A percentile compares a stretch with the other conserved stretches of the same genome.
Evolutionary conservation across 179 eudicot species (phyloP).

Genomic region (Actinidia chinensis): DNA sequence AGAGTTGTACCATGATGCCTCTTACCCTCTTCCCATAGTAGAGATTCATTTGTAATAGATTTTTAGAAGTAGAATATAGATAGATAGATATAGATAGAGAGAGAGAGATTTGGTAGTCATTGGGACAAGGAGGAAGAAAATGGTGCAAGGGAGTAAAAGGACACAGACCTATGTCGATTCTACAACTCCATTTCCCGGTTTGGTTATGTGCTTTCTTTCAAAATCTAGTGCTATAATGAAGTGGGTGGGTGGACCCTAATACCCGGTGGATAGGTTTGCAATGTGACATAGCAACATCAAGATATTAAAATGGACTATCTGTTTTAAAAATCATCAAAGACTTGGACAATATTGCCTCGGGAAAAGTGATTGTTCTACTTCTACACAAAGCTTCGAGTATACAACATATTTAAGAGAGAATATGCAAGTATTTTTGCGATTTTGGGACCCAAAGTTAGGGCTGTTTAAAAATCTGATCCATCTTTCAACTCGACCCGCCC

Average conservation of each 20-base stretch:
- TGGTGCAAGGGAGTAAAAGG: not conserved
- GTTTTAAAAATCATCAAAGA: not conserved
- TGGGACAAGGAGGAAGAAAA: not conserved
- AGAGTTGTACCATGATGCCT: not conserved
- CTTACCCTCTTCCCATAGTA: too few relatives aligned
- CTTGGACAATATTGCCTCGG: not conserved
- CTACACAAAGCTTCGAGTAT: not conserved
- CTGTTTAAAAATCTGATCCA: too few relatives aligned
- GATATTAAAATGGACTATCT: not conserved
- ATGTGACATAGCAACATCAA: not conserved
- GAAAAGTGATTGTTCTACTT: not conserved
- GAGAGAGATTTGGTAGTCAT: not conserved
- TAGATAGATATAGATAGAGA: too few relatives aligned
- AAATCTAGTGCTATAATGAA: not conserved
- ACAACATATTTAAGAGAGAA: not conserved
- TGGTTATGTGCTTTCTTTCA: not conserved
- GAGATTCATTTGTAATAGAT: too few relatives aligned
- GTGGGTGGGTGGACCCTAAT: not conserved
- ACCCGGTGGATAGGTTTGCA: conserved; percentile 9
- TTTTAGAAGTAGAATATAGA: too few relatives aligned
- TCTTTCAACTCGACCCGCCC: too few relatives aligned
- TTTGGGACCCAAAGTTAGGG: too few relatives aligned
- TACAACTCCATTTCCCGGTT: not conserved
- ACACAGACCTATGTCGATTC: not conserved
- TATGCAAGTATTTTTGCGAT: not conserved